Evolutionary conservation across 768 basidiomycete genomes (phyloP), one percentile per base, ranked within the genome.

Genomic region (Trametopsis cervina): DNA sequence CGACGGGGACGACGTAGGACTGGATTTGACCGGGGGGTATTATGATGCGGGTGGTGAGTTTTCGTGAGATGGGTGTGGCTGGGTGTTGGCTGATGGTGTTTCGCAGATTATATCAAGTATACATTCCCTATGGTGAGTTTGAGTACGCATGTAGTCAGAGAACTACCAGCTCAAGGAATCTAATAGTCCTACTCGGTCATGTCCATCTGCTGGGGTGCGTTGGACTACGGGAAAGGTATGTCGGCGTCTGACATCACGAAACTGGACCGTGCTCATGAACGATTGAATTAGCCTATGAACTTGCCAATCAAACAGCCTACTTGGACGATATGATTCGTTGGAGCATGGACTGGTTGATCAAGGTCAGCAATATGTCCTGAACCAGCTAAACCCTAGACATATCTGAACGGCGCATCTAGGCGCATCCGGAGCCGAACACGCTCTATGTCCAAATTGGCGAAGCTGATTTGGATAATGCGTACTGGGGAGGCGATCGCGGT

Each of bases 261-360:
- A n/a, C n/a, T n/a, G n/a, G n/a, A n/a, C n/a, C n/a, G n/a, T n/a
- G 25, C 47, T 20, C 47, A 29, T 22, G n/a, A n/a, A n/a, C n/a
- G n/a, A 18, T 2, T 13, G 27, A 3, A 17, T 44, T 42, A 85
- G 87, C 86, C 13, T 96, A 93, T 60, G 89, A 92, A 54, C 56
- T 79, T 43, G 81, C 89, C 44, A 87, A 89, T 45, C 92, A 95
- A 66, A 90, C 91, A 0, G 77, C 80, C 2, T 96, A 95, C 63
- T 78, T 96, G n/a, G 94, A 96, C 57, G 78, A 80, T 52, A 92
- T 88, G 73, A 68, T 95, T 44, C 80, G 92, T 51, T 95, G 89
- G 89, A 85, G 91, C 21, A 75, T 91, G 39, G 85, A 91, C 64
- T 96, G 91, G 90, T 68, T 94, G 43, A 89, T 94, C 44, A 90